Evolutionary conservation across 495 filamentous ascomycete species (phyloP).

Genomic region (Aspergillus kassunensis): DNA sequence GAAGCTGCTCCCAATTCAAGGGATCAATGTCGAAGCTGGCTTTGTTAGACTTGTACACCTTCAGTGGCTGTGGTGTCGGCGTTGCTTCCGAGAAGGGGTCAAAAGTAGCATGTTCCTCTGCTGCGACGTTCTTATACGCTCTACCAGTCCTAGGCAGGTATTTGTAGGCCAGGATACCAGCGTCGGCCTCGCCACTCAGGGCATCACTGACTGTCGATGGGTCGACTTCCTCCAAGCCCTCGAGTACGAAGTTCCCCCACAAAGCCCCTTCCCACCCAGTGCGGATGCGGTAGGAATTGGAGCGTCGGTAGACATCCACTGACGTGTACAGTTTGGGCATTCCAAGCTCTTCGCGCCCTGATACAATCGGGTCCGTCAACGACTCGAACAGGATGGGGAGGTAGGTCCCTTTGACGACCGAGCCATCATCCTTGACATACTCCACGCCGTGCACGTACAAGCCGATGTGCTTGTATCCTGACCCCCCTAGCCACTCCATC

Average conservation of each 20-base stretch:
- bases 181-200: slow-evolving; percentile 22
- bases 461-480: slow-evolving; percentile 42
- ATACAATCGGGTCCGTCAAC: slow-evolving; percentile 41
- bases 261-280: slow-evolving; percentile 35
- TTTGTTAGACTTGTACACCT: slow-evolving; percentile 15
- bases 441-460: slow-evolving; percentile 51
- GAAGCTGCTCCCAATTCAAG: slow-evolving; percentile 38
- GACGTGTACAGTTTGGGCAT: slow-evolving; percentile 46
- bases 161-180: slow-evolving; percentile 31
- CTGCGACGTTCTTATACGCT: slow-evolving; percentile 22
- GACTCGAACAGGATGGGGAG: slow-evolving; percentile 45
- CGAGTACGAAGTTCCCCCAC: slow-evolving; percentile 18
- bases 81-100: slow-evolving; percentile 21
- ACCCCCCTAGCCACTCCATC: slow-evolving; percentile 46
- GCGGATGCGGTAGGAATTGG: slow-evolving; percentile 23
- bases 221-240: slow-evolving; percentile 22
- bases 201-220: slow-evolving; percentile 10
- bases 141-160: slow-evolving; percentile 16
- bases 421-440: slow-evolving; percentile 41
- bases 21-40: slow-evolving; percentile 31
- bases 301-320: slow-evolving; percentile 30
- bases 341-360: slow-evolving; percentile 44
- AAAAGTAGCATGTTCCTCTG: slow-evolving; percentile 33
- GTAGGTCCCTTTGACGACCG: slow-evolving; percentile 35
- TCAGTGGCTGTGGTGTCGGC: not conserved